Conservation (phyloP, 805 yeast genomes). For the Myxozyma vanderwaltii region DNA sequence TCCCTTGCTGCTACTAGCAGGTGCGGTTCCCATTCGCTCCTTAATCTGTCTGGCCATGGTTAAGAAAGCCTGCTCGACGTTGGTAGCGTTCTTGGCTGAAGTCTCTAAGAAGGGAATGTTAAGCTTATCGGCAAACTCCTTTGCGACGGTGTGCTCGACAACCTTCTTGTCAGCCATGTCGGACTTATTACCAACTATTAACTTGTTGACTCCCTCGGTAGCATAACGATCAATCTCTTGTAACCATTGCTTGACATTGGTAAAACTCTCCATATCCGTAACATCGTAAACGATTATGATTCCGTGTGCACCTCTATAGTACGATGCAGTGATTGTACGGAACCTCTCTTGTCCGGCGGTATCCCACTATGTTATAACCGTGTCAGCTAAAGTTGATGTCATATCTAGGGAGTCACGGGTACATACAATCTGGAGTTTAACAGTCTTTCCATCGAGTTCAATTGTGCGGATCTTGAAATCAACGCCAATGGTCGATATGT, state of each 20-base stretch:
- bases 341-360: conserved; percentile 99
- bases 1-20: conserved; percentile 48
- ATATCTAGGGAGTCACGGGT: not conserved
- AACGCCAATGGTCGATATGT: conserved; percentile 96
- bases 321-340: conserved; percentile 95
- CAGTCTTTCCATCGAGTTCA: conserved; percentile 94
- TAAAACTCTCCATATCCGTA: conserved; percentile 84
- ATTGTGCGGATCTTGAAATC: conserved; percentile 71
- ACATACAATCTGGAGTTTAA: conserved; percentile 79
- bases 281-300: conserved; percentile 97
- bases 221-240: conserved; percentile 99
- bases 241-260: conserved; percentile 96
- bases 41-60: conserved; percentile 99
- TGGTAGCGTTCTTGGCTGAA: conserved; percentile 89
- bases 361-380: conserved; percentile 64
- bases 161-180: conserved; percentile 92
- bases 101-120: conserved; percentile 96
- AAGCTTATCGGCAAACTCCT: conserved; percentile 95
- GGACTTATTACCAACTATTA: conserved; percentile 94
- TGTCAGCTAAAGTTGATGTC: not conserved
- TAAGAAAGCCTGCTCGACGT: conserved; percentile 97
- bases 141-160: conserved; percentile 93
- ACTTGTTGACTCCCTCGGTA: conserved; percentile 93
- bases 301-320: conserved; percentile 98
- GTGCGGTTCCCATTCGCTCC: conserved; percentile 78